phyloP scores from a whole-genome alignment of 495 filamentous ascomycete genomes.

The Penicillium steckii region DNA sequence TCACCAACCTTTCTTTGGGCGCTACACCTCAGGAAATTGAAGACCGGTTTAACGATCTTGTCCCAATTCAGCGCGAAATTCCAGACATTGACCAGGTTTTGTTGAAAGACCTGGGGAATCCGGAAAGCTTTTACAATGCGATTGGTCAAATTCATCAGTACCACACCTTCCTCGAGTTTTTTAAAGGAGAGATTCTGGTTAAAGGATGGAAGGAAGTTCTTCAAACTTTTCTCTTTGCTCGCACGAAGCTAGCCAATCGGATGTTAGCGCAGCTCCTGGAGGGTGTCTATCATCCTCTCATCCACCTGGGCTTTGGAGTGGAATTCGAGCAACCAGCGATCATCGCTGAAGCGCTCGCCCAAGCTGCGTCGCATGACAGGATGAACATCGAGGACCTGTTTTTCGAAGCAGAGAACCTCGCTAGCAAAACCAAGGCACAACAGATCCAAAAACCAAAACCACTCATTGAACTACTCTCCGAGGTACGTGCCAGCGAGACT shows the following conservation, averaged over 20 bases:
- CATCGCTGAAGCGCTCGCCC: constrained; percentile 37
- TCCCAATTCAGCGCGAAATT: too few relatives aligned
- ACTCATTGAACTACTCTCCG: not conserved
- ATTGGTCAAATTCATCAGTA: too few relatives aligned
- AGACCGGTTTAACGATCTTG: too few relatives aligned
- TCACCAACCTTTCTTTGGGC: too few relatives aligned
- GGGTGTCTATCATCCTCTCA: constrained; percentile 34
- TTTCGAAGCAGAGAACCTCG: not conserved
- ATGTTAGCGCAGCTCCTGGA: not conserved
- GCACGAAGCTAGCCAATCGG: not conserved
- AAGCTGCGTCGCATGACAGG: constrained; percentile 31
- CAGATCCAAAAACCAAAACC: not conserved
- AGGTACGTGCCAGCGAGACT: not conserved
- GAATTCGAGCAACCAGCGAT: constrained; percentile 37
- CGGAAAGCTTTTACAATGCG: too few relatives aligned
- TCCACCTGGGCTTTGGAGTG: constrained; percentile 40
- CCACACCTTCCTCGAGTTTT: constrained; percentile 36
- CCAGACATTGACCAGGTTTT: too few relatives aligned
- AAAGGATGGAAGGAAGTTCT: not conserved
- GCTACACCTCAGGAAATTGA: too few relatives aligned
- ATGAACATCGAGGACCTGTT: not conserved
- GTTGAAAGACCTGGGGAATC: too few relatives aligned
- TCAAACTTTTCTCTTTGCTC: not conserved
- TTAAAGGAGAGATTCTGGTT: constrained; percentile 27
- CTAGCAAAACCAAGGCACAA: not conserved